Conservation (phyloP, 352 stramenopile species). For the Pythium pyrilobum region DNA sequence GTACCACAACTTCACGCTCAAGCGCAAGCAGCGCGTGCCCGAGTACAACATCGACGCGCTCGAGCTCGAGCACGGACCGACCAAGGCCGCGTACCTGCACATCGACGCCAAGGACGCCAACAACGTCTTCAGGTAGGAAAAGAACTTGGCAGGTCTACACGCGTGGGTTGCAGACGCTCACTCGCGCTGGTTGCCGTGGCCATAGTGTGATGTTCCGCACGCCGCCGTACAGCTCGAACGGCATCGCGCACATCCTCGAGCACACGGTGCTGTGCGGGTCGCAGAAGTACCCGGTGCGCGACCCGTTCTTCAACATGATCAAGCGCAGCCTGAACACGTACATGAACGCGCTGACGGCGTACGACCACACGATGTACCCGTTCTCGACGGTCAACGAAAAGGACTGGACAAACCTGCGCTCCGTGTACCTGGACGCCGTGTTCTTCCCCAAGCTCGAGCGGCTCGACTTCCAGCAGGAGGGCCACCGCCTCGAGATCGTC, state of each 20-base stretch:
- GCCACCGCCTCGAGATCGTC: conserved; percentile 64
- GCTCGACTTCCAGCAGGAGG: conserved; percentile 79
- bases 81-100: conserved; percentile 74
- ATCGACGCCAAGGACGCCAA: conserved; percentile 79
- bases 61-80: conserved; percentile 69
- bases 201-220: conserved; percentile 97
- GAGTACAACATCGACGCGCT: conserved; percentile 82
- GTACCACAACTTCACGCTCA: conserved; percentile 74
- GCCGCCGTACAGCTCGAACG: conserved; percentile 93
- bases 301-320: conserved; percentile 99
- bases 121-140: conserved; percentile 70
- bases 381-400: conserved; percentile 96
- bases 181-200: background rate
- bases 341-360: conserved; percentile 99
- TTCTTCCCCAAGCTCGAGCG: conserved; percentile 91
- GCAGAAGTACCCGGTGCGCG: conserved; percentile 96
- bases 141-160: no score
- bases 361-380: conserved; percentile 98
- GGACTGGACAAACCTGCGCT: conserved; percentile 97
- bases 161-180: no score
- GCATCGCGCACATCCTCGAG: conserved; percentile 98
- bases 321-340: conserved; percentile 98
- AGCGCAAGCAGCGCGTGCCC: conserved; percentile 53
- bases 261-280: conserved; percentile 94
- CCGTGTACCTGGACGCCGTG: conserved; percentile 96